Evolutionary conservation across 208 protist genomes (phyloP).

Genomic region (Acanthamoeba royreba): DNA sequence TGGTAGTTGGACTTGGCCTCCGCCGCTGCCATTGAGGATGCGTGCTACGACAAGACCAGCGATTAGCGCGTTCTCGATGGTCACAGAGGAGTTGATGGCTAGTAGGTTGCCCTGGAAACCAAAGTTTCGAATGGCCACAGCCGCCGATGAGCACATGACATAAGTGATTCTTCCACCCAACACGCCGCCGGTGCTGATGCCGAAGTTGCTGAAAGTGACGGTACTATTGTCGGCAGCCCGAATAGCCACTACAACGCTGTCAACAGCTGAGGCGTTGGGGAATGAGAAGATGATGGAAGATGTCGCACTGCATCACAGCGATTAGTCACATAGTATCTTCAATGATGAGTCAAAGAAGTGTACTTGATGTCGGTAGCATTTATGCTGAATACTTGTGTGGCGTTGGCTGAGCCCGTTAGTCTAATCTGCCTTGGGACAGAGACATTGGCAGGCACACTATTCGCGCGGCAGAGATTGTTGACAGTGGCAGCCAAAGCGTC

Average conservation of each 20-base stretch:
- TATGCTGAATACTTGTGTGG: background rate
- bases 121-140: background rate
- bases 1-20: background rate
- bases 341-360: background rate
- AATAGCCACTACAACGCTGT: background rate
- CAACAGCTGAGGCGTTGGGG: background rate
- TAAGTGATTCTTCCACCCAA: background rate
- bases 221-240: background rate
- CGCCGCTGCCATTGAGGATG: background rate
- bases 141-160: background rate
- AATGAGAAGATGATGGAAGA: too few relatives aligned
- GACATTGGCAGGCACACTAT: background rate
- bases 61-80: background rate
- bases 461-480: background rate
- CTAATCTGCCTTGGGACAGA: background rate
- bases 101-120: background rate
- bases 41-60: background rate
- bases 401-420: background rate
- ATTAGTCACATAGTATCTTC: too few relatives aligned
- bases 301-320: too few relatives aligned
- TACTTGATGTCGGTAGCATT: background rate
- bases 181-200: background rate
- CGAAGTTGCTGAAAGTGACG: background rate
- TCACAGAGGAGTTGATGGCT: background rate
- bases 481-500: background rate